A percentile compares a stretch with the other conserved stretches of the same genome.
Conservation (phyloP, 2,329 filamentous ascomycete genomes). For the Colletotrichum somersetense region DNA sequence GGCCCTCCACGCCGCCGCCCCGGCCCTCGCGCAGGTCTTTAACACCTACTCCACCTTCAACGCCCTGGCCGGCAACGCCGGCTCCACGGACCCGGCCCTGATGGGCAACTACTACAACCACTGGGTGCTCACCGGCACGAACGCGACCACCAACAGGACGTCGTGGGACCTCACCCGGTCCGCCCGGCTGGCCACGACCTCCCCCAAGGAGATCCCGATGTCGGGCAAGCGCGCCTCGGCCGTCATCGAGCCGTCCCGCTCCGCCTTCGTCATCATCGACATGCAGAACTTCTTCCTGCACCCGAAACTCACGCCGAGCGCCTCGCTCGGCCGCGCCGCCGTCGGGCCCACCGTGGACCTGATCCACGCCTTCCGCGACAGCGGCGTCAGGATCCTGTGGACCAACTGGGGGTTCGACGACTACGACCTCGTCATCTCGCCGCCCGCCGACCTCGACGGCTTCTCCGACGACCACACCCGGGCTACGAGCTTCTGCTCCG, state of each 20-base stretch:
- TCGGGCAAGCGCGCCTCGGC: neutral
- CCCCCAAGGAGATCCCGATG: neutral
- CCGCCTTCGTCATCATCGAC: neutral
- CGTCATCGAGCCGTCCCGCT: neutral
- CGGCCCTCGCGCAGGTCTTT: neutral
- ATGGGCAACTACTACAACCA: neutral
- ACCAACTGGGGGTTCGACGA: slow-evolving; percentile 2
- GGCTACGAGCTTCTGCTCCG: neutral
- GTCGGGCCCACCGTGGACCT: neutral
- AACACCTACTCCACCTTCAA: neutral
- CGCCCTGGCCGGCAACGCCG: neutral
- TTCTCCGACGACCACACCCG: slow-evolving; percentile 3
- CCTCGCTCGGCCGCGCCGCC: slow-evolving; percentile 1
- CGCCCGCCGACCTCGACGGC: neutral
- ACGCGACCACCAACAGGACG: neutral
- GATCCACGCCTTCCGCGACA: neutral
- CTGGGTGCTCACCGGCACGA: neutral
- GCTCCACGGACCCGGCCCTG: neutral
- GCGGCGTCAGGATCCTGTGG: neutral
- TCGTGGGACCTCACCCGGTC: neutral
- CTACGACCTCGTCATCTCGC: neutral
- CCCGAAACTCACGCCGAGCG: neutral
- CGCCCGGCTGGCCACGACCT: neutral
- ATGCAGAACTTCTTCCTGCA: slow-evolving; percentile 2
- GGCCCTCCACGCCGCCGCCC: neutral